Base-by-base conservation (phyloP, 2,329 filamentous ascomycete genomes). In the Paecilomyces dactylethromorphus region DNA sequence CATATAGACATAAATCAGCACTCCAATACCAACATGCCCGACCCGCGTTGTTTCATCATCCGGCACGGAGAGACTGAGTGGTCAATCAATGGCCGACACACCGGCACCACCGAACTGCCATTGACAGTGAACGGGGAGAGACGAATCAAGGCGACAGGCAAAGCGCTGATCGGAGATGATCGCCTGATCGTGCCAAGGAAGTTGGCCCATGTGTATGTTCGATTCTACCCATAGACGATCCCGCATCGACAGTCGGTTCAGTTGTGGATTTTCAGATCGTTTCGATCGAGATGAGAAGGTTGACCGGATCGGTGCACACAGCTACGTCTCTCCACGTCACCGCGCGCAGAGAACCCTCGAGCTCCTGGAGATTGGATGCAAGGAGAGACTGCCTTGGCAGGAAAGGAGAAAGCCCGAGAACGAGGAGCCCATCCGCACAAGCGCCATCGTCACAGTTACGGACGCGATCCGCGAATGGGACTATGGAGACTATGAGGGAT, bases 11-110 rank as follows among this genome's bases (percentile, higher is more conserved):
- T 3, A 53, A 56, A 59, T 33, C 15, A 45, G 18, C 18, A 18
- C 8, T n/a, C 15, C 35, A 3, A 45, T 33, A 33, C 3, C 15
- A n/a, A 56, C 63, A 75, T 78, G 76, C 62, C 73, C 1, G 85
- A 87, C 1, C 90, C 90, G 1, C 84, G 90, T 56, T 87, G 90
- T 71, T 93, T 93, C 79, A 85, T 94, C 65, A 78, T 92, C 72
- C 90, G 92, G 66, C 92, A 97, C 71, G 93, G 92, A 76, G 91
- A 97, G 79, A 97, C 92, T 3, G 91, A 96, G 79, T 97, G 92
- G 92, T 95, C 90, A 4, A 85, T 96, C 54, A 88, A 88, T 65
- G 92, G 91, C 58, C 83, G 86, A 56, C 91, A 97, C 76, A 97
- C 93, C 0, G 89, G 92, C 56, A 82, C 80, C 29, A 90, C 89